Percentiles rank a stretch among this genome's conserved stretches.
phyloP scores from a whole-genome alignment of 2,329 filamentous ascomycete species.

The Xylaria sp. region DNA sequence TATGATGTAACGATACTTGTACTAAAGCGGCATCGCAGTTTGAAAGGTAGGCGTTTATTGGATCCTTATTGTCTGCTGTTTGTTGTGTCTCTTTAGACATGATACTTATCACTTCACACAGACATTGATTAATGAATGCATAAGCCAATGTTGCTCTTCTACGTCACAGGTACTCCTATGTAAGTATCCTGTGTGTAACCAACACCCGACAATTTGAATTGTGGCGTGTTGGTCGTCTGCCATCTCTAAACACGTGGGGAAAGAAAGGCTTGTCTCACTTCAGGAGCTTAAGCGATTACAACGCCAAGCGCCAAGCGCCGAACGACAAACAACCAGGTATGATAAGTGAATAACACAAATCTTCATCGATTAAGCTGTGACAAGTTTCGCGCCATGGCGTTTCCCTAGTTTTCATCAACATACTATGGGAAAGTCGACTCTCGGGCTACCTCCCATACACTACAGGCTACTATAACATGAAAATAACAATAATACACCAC shows the following conservation, averaged over 20 bases:
- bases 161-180: background rate
- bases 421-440: background rate
- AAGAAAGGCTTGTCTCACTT: constrained; percentile 12
- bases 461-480: background rate
- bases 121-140: background rate
- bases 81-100: background rate
- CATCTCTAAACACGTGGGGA: background rate
- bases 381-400: background rate
- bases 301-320: background rate
- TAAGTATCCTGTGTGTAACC: background rate
- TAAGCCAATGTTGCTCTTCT: background rate
- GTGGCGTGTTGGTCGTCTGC: constrained; percentile 8
- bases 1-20: constrained; percentile 29
- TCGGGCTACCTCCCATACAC: background rate
- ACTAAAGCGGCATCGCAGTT: constrained; percentile 4
- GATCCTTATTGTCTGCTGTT: background rate
- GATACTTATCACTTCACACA: background rate
- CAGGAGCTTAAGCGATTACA: background rate
- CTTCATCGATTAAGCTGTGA: background rate
- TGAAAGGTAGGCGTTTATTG: constrained; percentile 18
- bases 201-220: background rate
- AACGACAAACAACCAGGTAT: background rate
- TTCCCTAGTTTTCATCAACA: background rate
- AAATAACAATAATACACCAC: constrained; percentile 1
- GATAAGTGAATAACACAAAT: background rate